Percentiles rank a stretch among this genome's conserved stretches.
phyloP scores from a whole-genome alignment of 352 stramenopile species.

The Hyaloperonospora brassicae region DNA sequence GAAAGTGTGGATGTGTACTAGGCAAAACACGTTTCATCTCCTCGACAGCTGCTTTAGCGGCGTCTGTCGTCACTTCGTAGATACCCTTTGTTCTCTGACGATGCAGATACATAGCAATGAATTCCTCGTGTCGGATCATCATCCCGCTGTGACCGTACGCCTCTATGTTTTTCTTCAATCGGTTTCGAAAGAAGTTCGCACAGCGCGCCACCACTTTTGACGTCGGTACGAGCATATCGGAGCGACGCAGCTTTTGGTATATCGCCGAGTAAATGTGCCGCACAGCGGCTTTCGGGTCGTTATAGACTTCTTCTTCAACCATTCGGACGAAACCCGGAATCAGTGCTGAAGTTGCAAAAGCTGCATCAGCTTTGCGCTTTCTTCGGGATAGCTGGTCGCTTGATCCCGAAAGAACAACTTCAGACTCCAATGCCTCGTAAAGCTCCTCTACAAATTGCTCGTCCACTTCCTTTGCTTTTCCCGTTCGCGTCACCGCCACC shows the following conservation, averaged over 20 bases:
- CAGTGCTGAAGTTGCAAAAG: slow-evolving; percentile 6
- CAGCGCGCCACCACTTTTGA: slow-evolving; percentile 30
- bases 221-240: slow-evolving; percentile 39
- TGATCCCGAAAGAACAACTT: slow-evolving; percentile 10
- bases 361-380: slow-evolving; percentile 21
- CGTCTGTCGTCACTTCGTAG: slow-evolving; percentile 14
- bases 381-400: slow-evolving; percentile 1
- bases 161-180: slow-evolving; percentile 30
- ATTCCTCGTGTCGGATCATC: slow-evolving; percentile 52
- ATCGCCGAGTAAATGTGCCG: slow-evolving; percentile 40
- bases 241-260: slow-evolving; percentile 27
- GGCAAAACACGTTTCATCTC: slow-evolving; percentile 49
- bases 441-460: slow-evolving; percentile 25
- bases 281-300: slow-evolving; percentile 23
- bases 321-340: slow-evolving; percentile 47
- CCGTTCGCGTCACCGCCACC: slow-evolving; percentile 18
- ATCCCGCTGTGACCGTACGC: slow-evolving; percentile 34
- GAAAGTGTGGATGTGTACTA: slow-evolving; percentile 41
- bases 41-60: slow-evolving; percentile 20
- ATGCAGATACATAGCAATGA: slow-evolving; percentile 38
- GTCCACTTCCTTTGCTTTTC: slow-evolving; percentile 12
- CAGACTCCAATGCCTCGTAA: slow-evolving; percentile 22
- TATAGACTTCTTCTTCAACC: slow-evolving; percentile 53
- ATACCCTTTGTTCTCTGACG: slow-evolving; percentile 17
- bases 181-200: slow-evolving; percentile 31